A percentile compares a stretch with the other conserved stretches of the same genome.
phyloP scores from a whole-genome alignment of 148 eudicot genomes.

The Cornus kousa region DNA sequence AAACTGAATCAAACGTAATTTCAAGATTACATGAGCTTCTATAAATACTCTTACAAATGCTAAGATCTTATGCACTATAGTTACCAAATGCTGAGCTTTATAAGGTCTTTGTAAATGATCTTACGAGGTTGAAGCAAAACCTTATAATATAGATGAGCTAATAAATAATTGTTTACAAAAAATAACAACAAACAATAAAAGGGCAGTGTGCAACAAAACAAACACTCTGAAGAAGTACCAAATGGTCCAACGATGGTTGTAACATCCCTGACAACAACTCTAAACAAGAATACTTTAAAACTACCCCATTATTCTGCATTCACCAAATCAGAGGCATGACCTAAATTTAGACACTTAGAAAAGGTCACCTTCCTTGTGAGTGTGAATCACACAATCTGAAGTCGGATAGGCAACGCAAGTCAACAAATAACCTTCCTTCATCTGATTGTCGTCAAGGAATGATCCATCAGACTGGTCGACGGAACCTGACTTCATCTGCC shows the following conservation, averaged over 20 bases:
- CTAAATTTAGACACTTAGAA: slow-evolving; percentile 27
- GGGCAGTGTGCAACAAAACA: not conserved
- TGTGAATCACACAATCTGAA: slow-evolving; percentile 67
- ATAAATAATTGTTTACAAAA: too few relatives aligned
- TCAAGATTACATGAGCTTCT: too few relatives aligned
- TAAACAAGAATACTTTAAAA: not conserved
- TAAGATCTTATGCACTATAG: too few relatives aligned
- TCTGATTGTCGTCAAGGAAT: slow-evolving; percentile 72
- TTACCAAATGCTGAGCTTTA: too few relatives aligned
- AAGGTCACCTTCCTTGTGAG: slow-evolving; percentile 76
- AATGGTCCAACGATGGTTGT: not conserved
- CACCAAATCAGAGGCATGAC: not conserved
- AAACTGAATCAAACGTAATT: too few relatives aligned
- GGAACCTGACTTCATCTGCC: slow-evolving; percentile 44
- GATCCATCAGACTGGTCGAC: slow-evolving; percentile 94
- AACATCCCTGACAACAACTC: not conserved
- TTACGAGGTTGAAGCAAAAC: too few relatives aligned
- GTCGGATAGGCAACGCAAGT: slow-evolving; percentile 78
- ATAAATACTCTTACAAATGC: too few relatives aligned
- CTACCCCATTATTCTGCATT: not conserved
- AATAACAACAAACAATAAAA: not conserved
- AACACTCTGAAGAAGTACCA: not conserved
- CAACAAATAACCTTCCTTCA: slow-evolving; percentile 58
- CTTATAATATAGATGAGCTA: too few relatives aligned
- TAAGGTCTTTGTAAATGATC: too few relatives aligned